Percentiles rank a stretch among this genome's conserved stretches.
Conservation (phyloP, 2,329 filamentous ascomycete genomes). For the Cladophialophora yegresii region DNA sequence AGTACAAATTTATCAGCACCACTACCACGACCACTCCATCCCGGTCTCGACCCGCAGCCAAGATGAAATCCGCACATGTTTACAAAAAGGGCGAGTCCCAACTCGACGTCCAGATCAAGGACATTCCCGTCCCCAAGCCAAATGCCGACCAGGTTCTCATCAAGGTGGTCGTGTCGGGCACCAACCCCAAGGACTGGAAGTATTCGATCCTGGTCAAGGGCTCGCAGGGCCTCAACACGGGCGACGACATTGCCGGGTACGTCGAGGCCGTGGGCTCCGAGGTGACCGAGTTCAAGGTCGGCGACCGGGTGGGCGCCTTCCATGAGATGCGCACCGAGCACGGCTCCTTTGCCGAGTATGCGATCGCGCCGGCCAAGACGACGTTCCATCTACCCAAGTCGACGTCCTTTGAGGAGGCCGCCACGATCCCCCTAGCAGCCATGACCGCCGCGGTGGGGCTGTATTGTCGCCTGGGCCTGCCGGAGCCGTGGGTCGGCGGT, state of each 20-base stretch:
- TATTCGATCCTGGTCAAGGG: slow-evolving; percentile 22
- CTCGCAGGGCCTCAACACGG: slow-evolving; percentile 44
- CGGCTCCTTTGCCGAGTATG: slow-evolving; percentile 61
- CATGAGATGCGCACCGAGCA: slow-evolving; percentile 54
- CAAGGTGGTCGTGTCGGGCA: slow-evolving; percentile 46
- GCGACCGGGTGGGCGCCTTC: slow-evolving; percentile 57
- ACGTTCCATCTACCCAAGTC: slow-evolving; percentile 58
- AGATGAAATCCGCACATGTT: slow-evolving; percentile 30
- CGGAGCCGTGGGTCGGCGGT: slow-evolving; percentile 27
- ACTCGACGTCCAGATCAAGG: slow-evolving; percentile 37
- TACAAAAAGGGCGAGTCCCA: slow-evolving; percentile 13
- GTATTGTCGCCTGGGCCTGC: slow-evolving; percentile 27
- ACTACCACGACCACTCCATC: not conserved
- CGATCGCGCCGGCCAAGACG: slow-evolving; percentile 55
- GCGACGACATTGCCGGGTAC: slow-evolving; percentile 57
- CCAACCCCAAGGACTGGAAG: slow-evolving; percentile 57
- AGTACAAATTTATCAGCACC: not conserved
- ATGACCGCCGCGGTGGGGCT: slow-evolving; percentile 33
- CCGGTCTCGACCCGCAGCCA: not conserved
- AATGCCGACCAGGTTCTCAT: slow-evolving; percentile 45
- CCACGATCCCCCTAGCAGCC: slow-evolving; percentile 30
- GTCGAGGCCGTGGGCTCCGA: slow-evolving; percentile 55
- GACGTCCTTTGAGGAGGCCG: slow-evolving; percentile 56
- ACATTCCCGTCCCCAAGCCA: slow-evolving; percentile 48
- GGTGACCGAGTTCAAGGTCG: slow-evolving; percentile 57